Percentiles rank a stretch among this genome's conserved stretches.
These are phyloP conservation scores for Dictyostelium capitatum DNA, from an alignment of 78 protist species.

Conservation along the genomic window DNA sequence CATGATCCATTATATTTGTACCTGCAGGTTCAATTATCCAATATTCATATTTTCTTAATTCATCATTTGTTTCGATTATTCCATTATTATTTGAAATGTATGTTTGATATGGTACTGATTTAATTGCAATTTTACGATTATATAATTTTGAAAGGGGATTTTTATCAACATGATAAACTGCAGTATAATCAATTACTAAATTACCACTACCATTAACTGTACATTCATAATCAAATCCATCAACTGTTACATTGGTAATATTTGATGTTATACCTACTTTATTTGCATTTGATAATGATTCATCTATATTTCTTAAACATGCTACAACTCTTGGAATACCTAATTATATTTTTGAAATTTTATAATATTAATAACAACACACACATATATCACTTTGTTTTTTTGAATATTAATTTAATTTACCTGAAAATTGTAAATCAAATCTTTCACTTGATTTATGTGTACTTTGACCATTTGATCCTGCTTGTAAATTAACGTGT, in stretches of 20 bases:
- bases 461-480: neutral
- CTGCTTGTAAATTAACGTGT: neutral
- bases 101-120: neutral
- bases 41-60: neutral
- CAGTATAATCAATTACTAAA: neutral
- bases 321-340: neutral
- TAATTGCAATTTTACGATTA: neutral
- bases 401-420: too few relatives aligned
- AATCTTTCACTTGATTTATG: neutral
- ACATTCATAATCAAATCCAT: constrained; percentile 1
- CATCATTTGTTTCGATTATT: neutral
- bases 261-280: neutral
- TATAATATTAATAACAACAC: too few relatives aligned
- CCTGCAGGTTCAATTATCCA: constrained; percentile 7
- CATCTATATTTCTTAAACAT: neutral
- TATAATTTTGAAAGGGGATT: neutral
- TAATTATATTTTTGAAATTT: too few relatives aligned
- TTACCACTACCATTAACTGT: neutral
- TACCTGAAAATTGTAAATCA: neutral
- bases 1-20: neutral
- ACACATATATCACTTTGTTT: too few relatives aligned
- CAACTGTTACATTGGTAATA: neutral
- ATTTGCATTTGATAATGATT: neutral
- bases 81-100: neutral
- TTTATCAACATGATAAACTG: neutral